These are phyloP conservation scores for Amanita inopinata DNA, from an alignment of 768 basidiomycete genomes.

Conservation along the genomic window DNA sequence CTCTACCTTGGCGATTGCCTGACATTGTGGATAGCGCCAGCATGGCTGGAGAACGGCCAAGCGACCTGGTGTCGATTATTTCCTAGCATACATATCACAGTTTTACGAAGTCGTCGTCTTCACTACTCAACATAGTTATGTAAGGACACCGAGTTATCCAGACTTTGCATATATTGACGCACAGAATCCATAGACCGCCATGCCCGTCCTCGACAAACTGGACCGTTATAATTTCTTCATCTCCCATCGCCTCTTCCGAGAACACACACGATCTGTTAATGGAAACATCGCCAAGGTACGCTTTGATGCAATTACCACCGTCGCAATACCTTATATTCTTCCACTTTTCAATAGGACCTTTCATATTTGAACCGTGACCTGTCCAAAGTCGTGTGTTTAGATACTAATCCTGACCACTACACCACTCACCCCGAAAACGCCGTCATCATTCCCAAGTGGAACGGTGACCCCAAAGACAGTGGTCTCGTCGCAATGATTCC, in stretches of 20 bases:
- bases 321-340: not conserved
- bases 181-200: constrained; percentile 84
- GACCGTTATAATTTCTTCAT: constrained; percentile 91
- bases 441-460: constrained; percentile 78
- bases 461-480: constrained; percentile 56
- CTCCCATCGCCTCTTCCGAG: constrained; percentile 84
- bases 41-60: constrained; percentile 97
- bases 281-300: constrained; percentile 79
- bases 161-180: not conserved
- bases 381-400: constrained; percentile 80
- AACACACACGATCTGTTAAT: constrained; percentile 76
- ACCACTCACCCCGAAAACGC: constrained; percentile 83
- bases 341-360: constrained; percentile 50
- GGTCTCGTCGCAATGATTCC: constrained; percentile 91
- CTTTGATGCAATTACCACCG: not conserved
- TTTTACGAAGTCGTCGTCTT: constrained; percentile 98
- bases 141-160: constrained; percentile 27
- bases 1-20: not conserved
- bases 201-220: constrained; percentile 83
- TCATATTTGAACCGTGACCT: constrained; percentile 93
- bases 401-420: constrained; percentile 74
- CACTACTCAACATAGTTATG: constrained; percentile 83
- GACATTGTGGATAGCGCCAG: constrained; percentile 47
- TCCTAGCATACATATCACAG: constrained; percentile 92
- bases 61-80: constrained; percentile 96